Evolutionary conservation across 2,329 filamentous ascomycete species (phyloP).

Genomic region (Pseudocercospora ulei): DNA sequence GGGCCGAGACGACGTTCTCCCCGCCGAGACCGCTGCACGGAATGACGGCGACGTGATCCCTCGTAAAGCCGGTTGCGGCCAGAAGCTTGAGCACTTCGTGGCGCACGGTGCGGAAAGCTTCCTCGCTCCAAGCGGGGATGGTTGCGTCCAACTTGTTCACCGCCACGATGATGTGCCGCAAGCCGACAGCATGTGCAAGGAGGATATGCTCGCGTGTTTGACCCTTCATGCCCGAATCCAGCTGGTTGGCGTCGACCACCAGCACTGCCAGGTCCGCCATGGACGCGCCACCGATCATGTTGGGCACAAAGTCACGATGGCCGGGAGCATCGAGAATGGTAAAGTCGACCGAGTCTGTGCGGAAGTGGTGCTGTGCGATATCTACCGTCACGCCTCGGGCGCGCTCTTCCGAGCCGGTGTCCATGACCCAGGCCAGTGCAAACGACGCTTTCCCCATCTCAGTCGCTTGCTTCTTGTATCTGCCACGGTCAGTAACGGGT

Average conservation of each 20-base stretch:
- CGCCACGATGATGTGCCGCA: conserved; percentile 77
- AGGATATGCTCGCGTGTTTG: conserved; percentile 92
- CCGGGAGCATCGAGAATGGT: conserved; percentile 94
- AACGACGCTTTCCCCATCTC: conserved; percentile 91
- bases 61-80: conserved; percentile 66
- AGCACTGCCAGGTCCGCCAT: conserved; percentile 93
- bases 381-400: conserved; percentile 90
- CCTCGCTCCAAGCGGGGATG: conserved; percentile 58
- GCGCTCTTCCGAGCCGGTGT: conserved; percentile 82
- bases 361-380: conserved; percentile 88
- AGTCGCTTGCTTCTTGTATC: conserved; percentile 61
- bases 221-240: conserved; percentile 84
- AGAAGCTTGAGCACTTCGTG: conserved; percentile 78
- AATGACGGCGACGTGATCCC: conserved; percentile 73
- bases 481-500: conserved; percentile 13
- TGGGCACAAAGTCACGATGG: conserved; percentile 91
- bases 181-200: conserved; percentile 79
- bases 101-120: conserved; percentile 73
- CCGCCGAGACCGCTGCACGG: conserved; percentile 83
- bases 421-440: conserved; percentile 91
- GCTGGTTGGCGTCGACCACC: conserved; percentile 89
- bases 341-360: conserved; percentile 75
- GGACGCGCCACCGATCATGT: conserved; percentile 95
- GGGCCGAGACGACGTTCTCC: conserved; percentile 64
- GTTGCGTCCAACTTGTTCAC: conserved; percentile 93